A percentile compares a stretch with the other conserved stretches of the same genome.
phyloP scores from a whole-genome alignment of 2,329 filamentous ascomycete species.

The Aspergillus puulaauensis region DNA sequence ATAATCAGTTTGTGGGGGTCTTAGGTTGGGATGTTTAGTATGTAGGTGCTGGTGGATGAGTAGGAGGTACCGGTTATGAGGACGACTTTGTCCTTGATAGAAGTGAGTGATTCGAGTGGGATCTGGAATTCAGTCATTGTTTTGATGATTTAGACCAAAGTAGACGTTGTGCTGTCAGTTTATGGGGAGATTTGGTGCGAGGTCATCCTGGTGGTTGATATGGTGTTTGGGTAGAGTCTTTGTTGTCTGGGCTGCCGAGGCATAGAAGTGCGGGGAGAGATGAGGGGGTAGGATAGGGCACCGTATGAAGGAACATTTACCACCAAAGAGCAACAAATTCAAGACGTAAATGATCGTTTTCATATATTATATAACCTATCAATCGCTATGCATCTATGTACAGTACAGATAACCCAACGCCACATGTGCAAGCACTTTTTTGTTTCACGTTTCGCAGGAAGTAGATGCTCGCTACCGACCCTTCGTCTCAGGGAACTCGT shows the following conservation, averaged over 20 bases:
- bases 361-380: slow-evolving; percentile 11
- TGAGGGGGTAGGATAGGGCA: not conserved
- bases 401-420: slow-evolving; percentile 16
- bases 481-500: slow-evolving; percentile 73
- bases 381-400: slow-evolving; percentile 26
- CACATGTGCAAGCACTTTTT: slow-evolving; percentile 8
- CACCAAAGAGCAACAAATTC: not conserved
- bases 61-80: slow-evolving; percentile 50
- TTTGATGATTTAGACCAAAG: not conserved
- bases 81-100: slow-evolving; percentile 52
- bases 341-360: not conserved
- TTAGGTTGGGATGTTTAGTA: not conserved
- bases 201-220: not conserved
- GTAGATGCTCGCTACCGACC: slow-evolving; percentile 26
- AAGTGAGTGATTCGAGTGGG: slow-evolving; percentile 2
- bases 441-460: not conserved
- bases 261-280: slow-evolving; percentile 1
- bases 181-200: not conserved
- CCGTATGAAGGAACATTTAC: not conserved
- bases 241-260: not conserved
- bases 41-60: not conserved
- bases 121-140: slow-evolving; percentile 13
- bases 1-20: not conserved
- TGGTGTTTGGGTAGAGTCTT: not conserved
- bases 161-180: too few species aligned